Evolutionary conservation across 2,329 filamentous ascomycete genomes (phyloP).

Genomic region (Cladophialophora bantiana): DNA sequence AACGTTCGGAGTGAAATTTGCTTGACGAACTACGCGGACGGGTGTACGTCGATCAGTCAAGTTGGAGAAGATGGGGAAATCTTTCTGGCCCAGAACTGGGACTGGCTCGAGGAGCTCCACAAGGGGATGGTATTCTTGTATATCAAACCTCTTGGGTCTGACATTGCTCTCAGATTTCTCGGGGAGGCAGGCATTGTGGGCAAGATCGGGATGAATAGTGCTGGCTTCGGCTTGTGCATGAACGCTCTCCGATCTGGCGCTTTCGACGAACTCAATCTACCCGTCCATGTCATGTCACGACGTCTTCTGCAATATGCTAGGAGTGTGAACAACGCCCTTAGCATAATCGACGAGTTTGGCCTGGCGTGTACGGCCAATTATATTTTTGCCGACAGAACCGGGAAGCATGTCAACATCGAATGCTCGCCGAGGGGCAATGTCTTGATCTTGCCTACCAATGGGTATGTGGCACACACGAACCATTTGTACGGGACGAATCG

Average conservation of each 20-base stretch:
- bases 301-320: too few relatives aligned
- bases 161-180: slow-evolving; percentile 51
- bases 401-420: slow-evolving; percentile 22
- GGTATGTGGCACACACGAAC: slow-evolving; percentile 25
- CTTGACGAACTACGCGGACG: slow-evolving; percentile 48
- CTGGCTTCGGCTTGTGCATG: slow-evolving; percentile 65
- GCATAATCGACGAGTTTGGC: slow-evolving; percentile 42
- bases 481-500: slow-evolving; percentile 24
- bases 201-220: slow-evolving; percentile 69
- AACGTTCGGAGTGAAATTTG: slow-evolving; percentile 66
- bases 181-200: slow-evolving; percentile 65
- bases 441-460: slow-evolving; percentile 8
- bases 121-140: slow-evolving; percentile 54
- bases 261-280: slow-evolving; percentile 59
- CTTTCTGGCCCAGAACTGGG: slow-evolving; percentile 64
- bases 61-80: slow-evolving; percentile 41
- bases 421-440: slow-evolving; percentile 14
- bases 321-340: slow-evolving; percentile 52
- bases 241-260: slow-evolving; percentile 68
- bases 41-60: slow-evolving; percentile 63
- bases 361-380: slow-evolving; percentile 13
- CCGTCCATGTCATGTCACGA: slow-evolving; percentile 68
- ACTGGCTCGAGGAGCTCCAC: slow-evolving; percentile 53
- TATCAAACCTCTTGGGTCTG: slow-evolving; percentile 37
- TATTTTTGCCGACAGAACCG: slow-evolving; percentile 10